These are phyloP conservation scores for Coelastrella sp. DNA, from an alignment of 139 green algal genomes.

Conservation along the genomic window DNA sequence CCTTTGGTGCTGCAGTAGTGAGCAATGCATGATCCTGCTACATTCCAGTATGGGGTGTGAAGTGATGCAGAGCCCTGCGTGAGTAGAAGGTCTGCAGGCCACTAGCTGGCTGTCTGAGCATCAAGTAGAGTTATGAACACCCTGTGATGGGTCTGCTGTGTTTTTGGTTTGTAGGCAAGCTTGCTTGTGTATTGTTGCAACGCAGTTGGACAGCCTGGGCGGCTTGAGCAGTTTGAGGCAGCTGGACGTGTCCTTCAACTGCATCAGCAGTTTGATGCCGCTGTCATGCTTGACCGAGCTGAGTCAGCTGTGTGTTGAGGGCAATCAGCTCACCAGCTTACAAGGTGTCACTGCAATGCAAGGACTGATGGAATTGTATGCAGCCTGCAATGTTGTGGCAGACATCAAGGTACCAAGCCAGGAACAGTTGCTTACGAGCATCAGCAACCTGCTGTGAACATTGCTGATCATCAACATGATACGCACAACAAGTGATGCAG, in stretches of 20 bases:
- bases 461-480: not conserved
- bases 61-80: not conserved
- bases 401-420: conserved; percentile 17
- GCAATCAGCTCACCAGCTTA: conserved; percentile 70
- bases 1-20: not conserved
- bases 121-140: too few relatives aligned
- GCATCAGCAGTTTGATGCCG: conserved; percentile 67
- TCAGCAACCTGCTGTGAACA: not conserved
- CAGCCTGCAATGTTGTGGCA: conserved; percentile 60
- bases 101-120: too few relatives aligned
- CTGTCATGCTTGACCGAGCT: conserved; percentile 62
- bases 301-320: conserved; percentile 76
- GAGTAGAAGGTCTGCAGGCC: too few relatives aligned
- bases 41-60: not conserved
- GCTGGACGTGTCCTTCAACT: conserved; percentile 57
- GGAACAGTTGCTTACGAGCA: not conserved
- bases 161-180: not conserved
- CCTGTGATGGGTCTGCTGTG: not conserved
- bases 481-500: too few relatives aligned
- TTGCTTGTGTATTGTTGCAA: not conserved
- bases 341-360: conserved; percentile 59
- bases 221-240: conserved; percentile 1
- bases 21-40: not conserved
- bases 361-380: conserved; percentile 81
- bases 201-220: conserved; percentile 1